Conservation (phyloP, 805 yeast species). For the Hanseniaspora singularis region DNA sequence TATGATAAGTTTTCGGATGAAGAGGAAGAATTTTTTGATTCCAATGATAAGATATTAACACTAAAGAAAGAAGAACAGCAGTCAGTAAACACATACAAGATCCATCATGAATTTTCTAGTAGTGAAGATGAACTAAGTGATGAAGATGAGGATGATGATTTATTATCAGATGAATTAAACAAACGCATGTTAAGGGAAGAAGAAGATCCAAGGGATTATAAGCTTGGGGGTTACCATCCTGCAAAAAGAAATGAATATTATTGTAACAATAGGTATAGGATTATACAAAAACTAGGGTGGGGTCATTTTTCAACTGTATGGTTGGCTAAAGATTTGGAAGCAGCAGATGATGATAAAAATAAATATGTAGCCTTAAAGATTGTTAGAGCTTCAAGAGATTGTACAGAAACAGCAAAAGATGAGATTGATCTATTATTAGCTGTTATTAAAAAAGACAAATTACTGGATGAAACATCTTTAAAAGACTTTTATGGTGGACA, state of each 20-base stretch:
- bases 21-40: not conserved
- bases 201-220: slow-evolving; percentile 76
- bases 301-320: slow-evolving; percentile 96
- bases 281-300: slow-evolving; percentile 93
- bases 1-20: too few relatives aligned
- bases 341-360: slow-evolving; percentile 33
- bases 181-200: slow-evolving; percentile 46
- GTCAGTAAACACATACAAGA: not conserved
- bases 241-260: slow-evolving; percentile 77
- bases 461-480: not conserved
- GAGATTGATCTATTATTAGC: slow-evolving; percentile 71
- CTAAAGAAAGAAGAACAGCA: not conserved
- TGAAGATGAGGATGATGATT: slow-evolving; percentile 21
- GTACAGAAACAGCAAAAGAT: slow-evolving; percentile 88
- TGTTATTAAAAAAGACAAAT: slow-evolving; percentile 37
- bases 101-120: too few relatives aligned
- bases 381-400: slow-evolving; percentile 80
- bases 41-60: not conserved
- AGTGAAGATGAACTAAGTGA: too few relatives aligned
- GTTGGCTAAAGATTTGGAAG: slow-evolving; percentile 53
- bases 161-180: slow-evolving; percentile 28
- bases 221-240: slow-evolving; percentile 92
- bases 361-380: slow-evolving; percentile 88
- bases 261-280: slow-evolving; percentile 59
- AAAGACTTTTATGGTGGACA: slow-evolving; percentile 21